These are phyloP conservation scores for Rubroboletus pulcherrimus DNA, from an alignment of 768 basidiomycete species.

Conservation along the genomic window DNA sequence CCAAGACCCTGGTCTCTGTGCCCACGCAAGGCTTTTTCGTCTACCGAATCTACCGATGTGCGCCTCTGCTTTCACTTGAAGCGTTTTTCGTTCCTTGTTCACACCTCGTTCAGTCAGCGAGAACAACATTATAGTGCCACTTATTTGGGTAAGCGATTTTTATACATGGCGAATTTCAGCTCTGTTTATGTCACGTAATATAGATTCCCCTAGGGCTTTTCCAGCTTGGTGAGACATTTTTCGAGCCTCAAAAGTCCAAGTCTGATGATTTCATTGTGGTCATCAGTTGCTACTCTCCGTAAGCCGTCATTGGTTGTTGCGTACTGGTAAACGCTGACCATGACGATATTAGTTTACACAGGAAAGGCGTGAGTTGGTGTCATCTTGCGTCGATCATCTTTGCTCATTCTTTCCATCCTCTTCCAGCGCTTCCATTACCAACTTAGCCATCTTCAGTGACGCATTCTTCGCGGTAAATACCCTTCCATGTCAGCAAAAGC, in stretches of 20 bases:
- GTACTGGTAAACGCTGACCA: neutral
- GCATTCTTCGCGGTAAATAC: neutral
- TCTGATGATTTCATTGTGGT: neutral
- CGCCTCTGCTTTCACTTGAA: neutral
- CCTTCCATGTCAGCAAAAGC: neutral
- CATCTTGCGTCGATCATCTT: neutral
- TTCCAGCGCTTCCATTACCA: neutral
- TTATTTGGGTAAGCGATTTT: neutral
- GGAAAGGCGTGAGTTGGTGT: neutral
- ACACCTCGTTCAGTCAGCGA: neutral
- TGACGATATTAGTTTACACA: neutral
- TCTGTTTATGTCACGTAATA: neutral
- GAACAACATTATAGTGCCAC: neutral
- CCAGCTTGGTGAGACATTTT: slow-evolving; percentile 2
- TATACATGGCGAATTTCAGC: neutral
- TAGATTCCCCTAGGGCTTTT: slow-evolving; percentile 1
- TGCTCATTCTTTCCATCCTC: neutral
- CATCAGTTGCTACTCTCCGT: slow-evolving; percentile 1
- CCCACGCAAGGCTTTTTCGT: no score
- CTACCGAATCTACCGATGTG: neutral
- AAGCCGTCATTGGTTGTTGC: neutral
- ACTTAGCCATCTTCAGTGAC: neutral
- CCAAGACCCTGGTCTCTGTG: no score
- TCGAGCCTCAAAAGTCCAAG: neutral
- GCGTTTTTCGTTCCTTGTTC: neutral